phyloP scores from a whole-genome alignment of 176 grass and related monocot genomes.

The sorghum (Sorghum bicolor) region DNA sequence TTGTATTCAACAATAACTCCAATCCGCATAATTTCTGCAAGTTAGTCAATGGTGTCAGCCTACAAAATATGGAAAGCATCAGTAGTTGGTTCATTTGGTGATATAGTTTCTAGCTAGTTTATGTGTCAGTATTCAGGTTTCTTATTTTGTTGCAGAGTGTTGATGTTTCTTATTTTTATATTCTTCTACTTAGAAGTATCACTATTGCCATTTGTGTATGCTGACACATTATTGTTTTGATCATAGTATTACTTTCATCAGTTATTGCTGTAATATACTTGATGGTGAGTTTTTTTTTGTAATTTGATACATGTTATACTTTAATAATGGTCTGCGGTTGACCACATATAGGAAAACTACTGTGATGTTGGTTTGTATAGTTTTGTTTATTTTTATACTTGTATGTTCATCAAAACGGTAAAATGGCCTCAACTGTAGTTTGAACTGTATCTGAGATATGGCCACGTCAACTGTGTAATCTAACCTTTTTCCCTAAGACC shows the following conservation, averaged over 20 bases:
- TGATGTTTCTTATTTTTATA: slow-evolving; percentile 4
- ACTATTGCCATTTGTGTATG: not conserved
- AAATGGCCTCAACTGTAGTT: not conserved
- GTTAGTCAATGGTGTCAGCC: not conserved
- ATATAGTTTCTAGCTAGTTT: slow-evolving; percentile 10
- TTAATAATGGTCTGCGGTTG: not conserved
- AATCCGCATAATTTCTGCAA: not conserved
- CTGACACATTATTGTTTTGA: not conserved
- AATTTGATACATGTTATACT: not conserved
- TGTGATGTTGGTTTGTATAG: not conserved
- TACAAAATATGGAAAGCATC: not conserved
- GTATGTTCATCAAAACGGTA: not conserved
- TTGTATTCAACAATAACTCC: not conserved
- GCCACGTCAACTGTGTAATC: not conserved
- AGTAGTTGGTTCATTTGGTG: slow-evolving; percentile 1
- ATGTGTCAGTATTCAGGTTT: not conserved
- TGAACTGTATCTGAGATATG: slow-evolving; percentile 13
- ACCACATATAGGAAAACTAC: not conserved
- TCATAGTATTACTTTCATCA: not conserved
- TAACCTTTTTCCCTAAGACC: not conserved
- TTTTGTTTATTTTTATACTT: slow-evolving; percentile 13
- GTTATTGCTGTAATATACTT: not conserved
- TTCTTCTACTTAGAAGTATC: slow-evolving; percentile 4
- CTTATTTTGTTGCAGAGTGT: slow-evolving; percentile 7
- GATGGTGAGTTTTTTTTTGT: not conserved